A percentile compares a stretch with the other conserved stretches of the same genome.
Conservation (phyloP, 495 filamentous ascomycete genomes). For the Lepidopterella palustris region DNA sequence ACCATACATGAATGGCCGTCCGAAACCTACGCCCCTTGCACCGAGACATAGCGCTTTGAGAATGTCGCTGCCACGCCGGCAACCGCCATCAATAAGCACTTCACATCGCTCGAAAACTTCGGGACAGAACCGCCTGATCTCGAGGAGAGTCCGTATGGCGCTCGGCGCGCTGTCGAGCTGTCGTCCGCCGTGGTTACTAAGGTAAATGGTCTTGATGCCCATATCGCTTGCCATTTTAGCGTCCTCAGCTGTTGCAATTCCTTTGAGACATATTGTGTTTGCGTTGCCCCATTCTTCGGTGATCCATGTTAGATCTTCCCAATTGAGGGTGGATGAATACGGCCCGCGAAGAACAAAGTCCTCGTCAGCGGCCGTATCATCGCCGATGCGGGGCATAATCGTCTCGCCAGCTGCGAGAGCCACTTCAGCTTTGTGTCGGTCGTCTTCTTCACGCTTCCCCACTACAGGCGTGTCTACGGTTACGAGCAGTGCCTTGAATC, state of each 20-base stretch:
- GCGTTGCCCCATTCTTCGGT: constrained; percentile 16
- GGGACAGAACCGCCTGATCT: constrained; percentile 20
- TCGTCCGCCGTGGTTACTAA: constrained; percentile 22
- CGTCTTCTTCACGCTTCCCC: constrained; percentile 36
- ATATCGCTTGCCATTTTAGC: constrained; percentile 17
- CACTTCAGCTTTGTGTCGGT: constrained; percentile 29
- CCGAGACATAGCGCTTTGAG: constrained; percentile 22
- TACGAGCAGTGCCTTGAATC: constrained; percentile 35
- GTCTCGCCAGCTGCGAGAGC: constrained; percentile 18
- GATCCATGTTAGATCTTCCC: constrained; percentile 20
- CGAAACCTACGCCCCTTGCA: constrained; percentile 19
- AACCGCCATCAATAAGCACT: constrained; percentile 19
- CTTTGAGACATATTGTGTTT: constrained; percentile 20
- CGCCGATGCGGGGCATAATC: constrained; percentile 5
- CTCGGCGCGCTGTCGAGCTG: constrained; percentile 20
- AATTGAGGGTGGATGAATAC: constrained; percentile 13
- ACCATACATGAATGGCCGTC: constrained; percentile 20
- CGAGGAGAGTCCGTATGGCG: constrained; percentile 15
- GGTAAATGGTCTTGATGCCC: constrained; percentile 13
- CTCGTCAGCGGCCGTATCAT: constrained; percentile 5
- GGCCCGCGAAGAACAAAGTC: constrained; percentile 2
- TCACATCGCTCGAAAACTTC: constrained; percentile 19
- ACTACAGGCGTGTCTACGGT: constrained; percentile 37
- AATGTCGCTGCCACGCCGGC: constrained; percentile 16
- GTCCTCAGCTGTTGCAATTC: constrained; percentile 21